These are phyloP conservation scores for Yamadazyma akitaensis DNA, from an alignment of 805 yeast species.

Conservation along the genomic window DNA sequence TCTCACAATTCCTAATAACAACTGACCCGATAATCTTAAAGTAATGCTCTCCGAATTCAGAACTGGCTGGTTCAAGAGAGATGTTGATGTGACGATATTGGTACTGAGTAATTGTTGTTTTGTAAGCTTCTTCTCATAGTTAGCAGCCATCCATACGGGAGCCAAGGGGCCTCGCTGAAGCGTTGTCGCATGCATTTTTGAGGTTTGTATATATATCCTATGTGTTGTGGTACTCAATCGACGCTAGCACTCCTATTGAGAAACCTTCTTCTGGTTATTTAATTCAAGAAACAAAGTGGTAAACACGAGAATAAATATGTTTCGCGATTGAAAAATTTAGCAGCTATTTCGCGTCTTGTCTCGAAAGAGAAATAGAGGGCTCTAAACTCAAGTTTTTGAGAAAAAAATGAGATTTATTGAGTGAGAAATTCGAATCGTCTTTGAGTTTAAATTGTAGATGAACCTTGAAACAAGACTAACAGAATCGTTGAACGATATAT, in stretches of 20 bases:
- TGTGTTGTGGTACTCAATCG: neutral
- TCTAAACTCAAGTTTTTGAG: neutral
- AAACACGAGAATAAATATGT: neutral
- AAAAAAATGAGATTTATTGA: neutral
- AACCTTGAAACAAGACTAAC: conserved; percentile 39
- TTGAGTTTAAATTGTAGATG: conserved; percentile 16
- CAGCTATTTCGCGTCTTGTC: neutral
- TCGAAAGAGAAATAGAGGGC: neutral
- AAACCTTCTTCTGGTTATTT: neutral
- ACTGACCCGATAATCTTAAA: conserved; percentile 78
- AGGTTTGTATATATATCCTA: neutral
- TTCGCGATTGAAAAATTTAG: neutral
- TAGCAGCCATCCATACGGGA: conserved; percentile 90
- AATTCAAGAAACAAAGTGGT: neutral
- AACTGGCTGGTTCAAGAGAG: conserved; percentile 46
- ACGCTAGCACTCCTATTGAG: neutral
- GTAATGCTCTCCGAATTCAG: conserved; percentile 55
- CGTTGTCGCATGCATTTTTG: conserved; percentile 28
- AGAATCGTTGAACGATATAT: conserved; percentile 37
- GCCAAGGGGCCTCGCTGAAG: conserved; percentile 69
- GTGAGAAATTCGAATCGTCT: neutral
- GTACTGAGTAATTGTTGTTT: conserved; percentile 72
- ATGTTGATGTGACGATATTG: conserved; percentile 54
- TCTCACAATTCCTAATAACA: conserved; percentile 80
- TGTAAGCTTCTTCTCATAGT: conserved; percentile 72